Conservation (phyloP, 768 basidiomycete genomes). For the Amylocystis lapponica region DNA sequence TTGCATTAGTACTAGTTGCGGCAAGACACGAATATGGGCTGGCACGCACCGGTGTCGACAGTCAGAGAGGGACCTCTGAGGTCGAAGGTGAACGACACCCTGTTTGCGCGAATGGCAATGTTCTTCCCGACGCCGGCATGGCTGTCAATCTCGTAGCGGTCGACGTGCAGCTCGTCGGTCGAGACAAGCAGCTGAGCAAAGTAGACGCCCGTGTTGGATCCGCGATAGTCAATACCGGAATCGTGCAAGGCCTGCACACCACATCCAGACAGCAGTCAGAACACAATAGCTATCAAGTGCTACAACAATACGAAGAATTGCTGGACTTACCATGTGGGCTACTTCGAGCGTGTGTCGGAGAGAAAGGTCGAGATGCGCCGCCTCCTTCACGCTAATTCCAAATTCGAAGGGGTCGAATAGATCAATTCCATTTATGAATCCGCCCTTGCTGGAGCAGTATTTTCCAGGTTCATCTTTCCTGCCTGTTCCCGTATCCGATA, state of each 20-base stretch:
- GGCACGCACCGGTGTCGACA: slow-evolving; percentile 37
- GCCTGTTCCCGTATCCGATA: no score
- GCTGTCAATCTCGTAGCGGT: slow-evolving; percentile 22
- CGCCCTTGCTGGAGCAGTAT: slow-evolving; percentile 19
- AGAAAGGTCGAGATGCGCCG: slow-evolving; percentile 9
- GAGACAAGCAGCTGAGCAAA: slow-evolving; percentile 11
- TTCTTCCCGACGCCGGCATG: slow-evolving; percentile 26
- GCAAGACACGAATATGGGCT: no score
- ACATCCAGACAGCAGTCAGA: slow-evolving; percentile 21
- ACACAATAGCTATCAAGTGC: slow-evolving; percentile 6
- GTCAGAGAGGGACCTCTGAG: slow-evolving; percentile 42
- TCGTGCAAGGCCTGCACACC: slow-evolving; percentile 12
- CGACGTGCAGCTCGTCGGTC: slow-evolving; percentile 23
- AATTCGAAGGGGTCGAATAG: slow-evolving; percentile 12
- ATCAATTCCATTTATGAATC: slow-evolving; percentile 2
- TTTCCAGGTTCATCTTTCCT: slow-evolving; percentile 27
- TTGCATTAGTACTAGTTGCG: no score
- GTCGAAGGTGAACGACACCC: slow-evolving; percentile 31
- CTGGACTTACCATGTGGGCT: not conserved
- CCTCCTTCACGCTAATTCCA: slow-evolving; percentile 13
- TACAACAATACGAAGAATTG: slow-evolving; percentile 1
- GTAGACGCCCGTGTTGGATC: slow-evolving; percentile 11
- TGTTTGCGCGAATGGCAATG: slow-evolving; percentile 24
- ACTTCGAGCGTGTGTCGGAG: slow-evolving; percentile 1
- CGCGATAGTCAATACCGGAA: slow-evolving; percentile 15